Evolutionary conservation across 1,139 yeast species (phyloP).

Genomic region (Kluyveromyces sp.): DNA sequence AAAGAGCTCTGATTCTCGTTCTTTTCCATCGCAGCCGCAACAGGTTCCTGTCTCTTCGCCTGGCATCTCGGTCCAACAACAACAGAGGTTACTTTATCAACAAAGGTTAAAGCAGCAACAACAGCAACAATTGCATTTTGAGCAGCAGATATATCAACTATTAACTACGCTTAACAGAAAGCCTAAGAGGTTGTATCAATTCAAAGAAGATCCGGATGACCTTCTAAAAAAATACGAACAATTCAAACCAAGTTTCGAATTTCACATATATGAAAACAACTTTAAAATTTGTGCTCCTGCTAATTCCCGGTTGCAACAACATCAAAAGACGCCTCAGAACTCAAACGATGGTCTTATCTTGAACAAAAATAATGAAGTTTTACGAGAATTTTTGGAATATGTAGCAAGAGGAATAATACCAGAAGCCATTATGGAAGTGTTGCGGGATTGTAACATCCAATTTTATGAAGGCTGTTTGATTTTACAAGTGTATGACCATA

Average conservation of each 20-base stretch:
- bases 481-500: conserved; percentile 74
- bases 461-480: conserved; percentile 88
- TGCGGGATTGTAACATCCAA: conserved; percentile 75
- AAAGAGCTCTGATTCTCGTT: not conserved
- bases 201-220: conserved; percentile 65
- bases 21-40: conserved; percentile 13
- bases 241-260: conserved; percentile 73
- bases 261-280: conserved; percentile 87
- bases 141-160: conserved; percentile 34
- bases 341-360: conserved; percentile 61
- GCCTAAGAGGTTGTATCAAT: conserved; percentile 44
- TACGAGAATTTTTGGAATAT: conserved; percentile 69
- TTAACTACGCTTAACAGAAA: conserved; percentile 28
- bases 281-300: conserved; percentile 44
- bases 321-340: conserved; percentile 25
- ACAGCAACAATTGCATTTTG: conserved; percentile 38
- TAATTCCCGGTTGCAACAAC: conserved; percentile 33
- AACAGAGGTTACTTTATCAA: conserved; percentile 29
- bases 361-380: conserved; percentile 73
- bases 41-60: conserved; percentile 21
- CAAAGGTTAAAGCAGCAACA: conserved; percentile 36
- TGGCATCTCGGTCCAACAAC: conserved; percentile 24
- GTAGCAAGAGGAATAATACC: conserved; percentile 81
- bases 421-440: conserved; percentile 78
- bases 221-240: conserved; percentile 71